Conservation (phyloP, 108 stramenopile genomes). For the Discostella stelligeroides region DNA sequence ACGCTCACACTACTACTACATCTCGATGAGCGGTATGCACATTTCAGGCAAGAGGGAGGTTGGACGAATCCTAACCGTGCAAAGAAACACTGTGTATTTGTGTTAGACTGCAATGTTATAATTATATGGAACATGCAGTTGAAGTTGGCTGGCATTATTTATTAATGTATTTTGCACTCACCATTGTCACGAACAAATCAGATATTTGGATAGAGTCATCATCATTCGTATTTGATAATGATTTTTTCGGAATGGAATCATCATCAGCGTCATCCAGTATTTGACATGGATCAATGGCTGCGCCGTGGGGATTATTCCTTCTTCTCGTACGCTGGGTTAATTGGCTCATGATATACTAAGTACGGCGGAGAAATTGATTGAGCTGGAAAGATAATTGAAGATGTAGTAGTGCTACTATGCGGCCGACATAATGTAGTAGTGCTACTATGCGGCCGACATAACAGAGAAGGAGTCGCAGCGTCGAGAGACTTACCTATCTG, state of each 20-base stretch:
- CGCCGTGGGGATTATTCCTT: slow-evolving; percentile 16
- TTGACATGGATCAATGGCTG: slow-evolving; percentile 14
- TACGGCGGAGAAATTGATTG: too few species aligned
- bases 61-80: slow-evolving; percentile 82
- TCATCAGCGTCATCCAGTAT: background rate
- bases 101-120: background rate
- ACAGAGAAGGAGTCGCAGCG: too few species aligned
- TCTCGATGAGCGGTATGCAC: slow-evolving; percentile 53
- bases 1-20: slow-evolving; percentile 12
- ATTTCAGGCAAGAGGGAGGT: slow-evolving; percentile 74
- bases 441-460: too few species aligned
- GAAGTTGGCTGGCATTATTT: background rate
- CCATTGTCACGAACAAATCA: slow-evolving; percentile 49
- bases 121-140: background rate
- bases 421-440: too few species aligned
- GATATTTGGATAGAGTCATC: too few species aligned
- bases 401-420: too few species aligned
- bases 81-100: slow-evolving; percentile 59
- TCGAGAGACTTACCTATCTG: too few species aligned
- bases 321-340: slow-evolving; percentile 8
- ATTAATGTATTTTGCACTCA: slow-evolving; percentile 4
- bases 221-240: too few species aligned
- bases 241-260: too few species aligned
- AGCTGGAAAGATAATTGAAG: too few species aligned
- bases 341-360: slow-evolving; percentile 21